These are phyloP conservation scores for Protostelium mycophagum DNA, from an alignment of 78 protist species.

Conservation along the genomic window DNA sequence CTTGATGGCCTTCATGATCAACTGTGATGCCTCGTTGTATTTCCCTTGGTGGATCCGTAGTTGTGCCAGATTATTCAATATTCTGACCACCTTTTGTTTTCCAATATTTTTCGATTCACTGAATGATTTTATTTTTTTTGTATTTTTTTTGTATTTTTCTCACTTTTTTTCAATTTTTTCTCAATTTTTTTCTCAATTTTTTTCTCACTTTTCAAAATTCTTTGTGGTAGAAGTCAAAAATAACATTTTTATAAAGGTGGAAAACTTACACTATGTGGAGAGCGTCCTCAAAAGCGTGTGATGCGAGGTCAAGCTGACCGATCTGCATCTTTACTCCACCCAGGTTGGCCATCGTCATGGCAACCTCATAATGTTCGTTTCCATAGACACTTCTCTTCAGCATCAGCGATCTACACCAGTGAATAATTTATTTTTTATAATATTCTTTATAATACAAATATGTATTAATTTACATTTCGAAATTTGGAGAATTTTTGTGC, in stretches of 20 bases:
- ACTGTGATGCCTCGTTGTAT: background rate
- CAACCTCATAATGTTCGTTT: background rate
- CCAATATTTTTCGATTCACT: background rate
- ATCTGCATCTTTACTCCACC: background rate
- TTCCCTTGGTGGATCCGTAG: background rate
- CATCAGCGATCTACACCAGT: background rate
- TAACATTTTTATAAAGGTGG: too few relatives aligned
- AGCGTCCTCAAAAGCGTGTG: background rate
- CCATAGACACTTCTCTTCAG: background rate
- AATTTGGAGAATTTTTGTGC: too few relatives aligned
- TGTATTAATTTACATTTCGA: too few relatives aligned
- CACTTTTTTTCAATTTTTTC: too few relatives aligned
- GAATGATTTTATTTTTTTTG: too few relatives aligned
- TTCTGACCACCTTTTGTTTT: background rate
- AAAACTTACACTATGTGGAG: background rate
- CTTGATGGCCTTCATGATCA: background rate
- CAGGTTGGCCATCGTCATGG: background rate
- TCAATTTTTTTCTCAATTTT: too few relatives aligned
- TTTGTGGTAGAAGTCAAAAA: background rate
- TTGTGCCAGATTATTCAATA: background rate
- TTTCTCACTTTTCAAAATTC: too few relatives aligned
- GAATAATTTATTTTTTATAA: too few relatives aligned
- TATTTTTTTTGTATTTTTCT: too few relatives aligned
- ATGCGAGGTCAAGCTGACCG: background rate
- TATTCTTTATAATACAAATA: too few relatives aligned